Conservation (phyloP, 2,329 filamentous ascomycete genomes). For the Fusarium poae region DNA sequence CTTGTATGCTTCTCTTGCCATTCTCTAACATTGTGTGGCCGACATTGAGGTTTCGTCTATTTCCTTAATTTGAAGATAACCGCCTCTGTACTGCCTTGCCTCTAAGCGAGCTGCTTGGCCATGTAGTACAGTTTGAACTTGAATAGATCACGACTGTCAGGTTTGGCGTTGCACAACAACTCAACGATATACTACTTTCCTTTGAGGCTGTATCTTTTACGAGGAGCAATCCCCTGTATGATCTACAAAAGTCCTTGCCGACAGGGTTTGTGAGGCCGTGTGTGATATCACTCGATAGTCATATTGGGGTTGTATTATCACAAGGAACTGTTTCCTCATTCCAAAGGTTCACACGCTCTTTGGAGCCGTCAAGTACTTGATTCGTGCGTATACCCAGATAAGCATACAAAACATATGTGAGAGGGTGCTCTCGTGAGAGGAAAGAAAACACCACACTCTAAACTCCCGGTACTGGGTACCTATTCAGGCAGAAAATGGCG, state of each 20-base stretch:
- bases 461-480: not conserved
- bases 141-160: not conserved
- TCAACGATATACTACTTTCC: not conserved
- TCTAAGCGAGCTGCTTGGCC: constrained; percentile 16
- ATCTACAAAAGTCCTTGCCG: not conserved
- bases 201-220: not conserved
- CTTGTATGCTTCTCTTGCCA: constrained; percentile 23
- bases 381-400: not conserved
- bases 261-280: not conserved
- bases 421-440: not conserved
- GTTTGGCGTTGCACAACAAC: not conserved
- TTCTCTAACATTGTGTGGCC: constrained; percentile 21
- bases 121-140: constrained; percentile 1
- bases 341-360: not conserved
- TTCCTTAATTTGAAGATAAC: not conserved
- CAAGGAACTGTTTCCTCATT: not conserved
- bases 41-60: constrained; percentile 9
- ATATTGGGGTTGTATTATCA: not conserved
- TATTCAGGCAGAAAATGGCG: not conserved
- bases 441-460: not conserved
- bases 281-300: not conserved
- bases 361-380: no score
- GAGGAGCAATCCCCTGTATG: not conserved
- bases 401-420: not conserved
- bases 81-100: not conserved